These are phyloP conservation scores for Epichloe baconii DNA, from an alignment of 2,329 filamentous ascomycete species.

Conservation along the genomic window DNA sequence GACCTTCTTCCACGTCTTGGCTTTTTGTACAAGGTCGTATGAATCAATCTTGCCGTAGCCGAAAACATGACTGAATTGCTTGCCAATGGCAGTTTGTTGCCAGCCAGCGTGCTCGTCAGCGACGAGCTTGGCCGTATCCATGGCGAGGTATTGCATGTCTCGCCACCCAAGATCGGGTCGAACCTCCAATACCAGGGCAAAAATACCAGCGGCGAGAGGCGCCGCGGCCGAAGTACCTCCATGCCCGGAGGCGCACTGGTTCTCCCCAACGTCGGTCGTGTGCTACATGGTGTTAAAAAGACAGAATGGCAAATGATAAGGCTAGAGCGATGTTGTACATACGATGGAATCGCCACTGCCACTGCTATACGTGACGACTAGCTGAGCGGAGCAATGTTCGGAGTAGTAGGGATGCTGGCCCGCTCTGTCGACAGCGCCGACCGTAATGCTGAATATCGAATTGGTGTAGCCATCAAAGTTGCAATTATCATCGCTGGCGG, in stretches of 20 bases:
- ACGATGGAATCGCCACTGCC: slow-evolving; percentile 75
- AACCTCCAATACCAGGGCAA: slow-evolving; percentile 72
- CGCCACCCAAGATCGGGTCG: slow-evolving; percentile 85
- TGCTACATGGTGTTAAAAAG: slow-evolving; percentile 35
- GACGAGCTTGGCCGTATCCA: slow-evolving; percentile 72
- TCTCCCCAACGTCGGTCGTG: slow-evolving; percentile 83
- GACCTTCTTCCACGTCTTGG: slow-evolving; percentile 74
- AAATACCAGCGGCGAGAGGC: slow-evolving; percentile 82
- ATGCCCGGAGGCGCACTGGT: slow-evolving; percentile 68
- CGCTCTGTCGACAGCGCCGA: slow-evolving; percentile 80
- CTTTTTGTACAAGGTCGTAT: slow-evolving; percentile 69
- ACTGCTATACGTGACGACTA: slow-evolving; percentile 95
- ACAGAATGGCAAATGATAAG: not conserved
- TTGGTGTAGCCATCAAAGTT: slow-evolving; percentile 99
- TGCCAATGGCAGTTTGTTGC: slow-evolving; percentile 69
- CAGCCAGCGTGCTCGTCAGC: slow-evolving; percentile 59
- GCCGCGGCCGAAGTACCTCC: slow-evolving; percentile 94
- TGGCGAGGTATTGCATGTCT: slow-evolving; percentile 82
- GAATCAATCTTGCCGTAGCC: slow-evolving; percentile 94
- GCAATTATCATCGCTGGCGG: slow-evolving; percentile 79
- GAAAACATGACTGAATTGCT: slow-evolving; percentile 85
- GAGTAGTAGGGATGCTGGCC: slow-evolving; percentile 92
- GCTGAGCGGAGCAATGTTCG: slow-evolving; percentile 85
- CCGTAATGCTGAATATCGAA: slow-evolving; percentile 96
- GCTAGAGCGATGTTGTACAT: slow-evolving; percentile 16